Base-by-base conservation (phyloP, 2,329 filamentous ascomycete genomes). In the Scedosporium dehoogii region DNA sequence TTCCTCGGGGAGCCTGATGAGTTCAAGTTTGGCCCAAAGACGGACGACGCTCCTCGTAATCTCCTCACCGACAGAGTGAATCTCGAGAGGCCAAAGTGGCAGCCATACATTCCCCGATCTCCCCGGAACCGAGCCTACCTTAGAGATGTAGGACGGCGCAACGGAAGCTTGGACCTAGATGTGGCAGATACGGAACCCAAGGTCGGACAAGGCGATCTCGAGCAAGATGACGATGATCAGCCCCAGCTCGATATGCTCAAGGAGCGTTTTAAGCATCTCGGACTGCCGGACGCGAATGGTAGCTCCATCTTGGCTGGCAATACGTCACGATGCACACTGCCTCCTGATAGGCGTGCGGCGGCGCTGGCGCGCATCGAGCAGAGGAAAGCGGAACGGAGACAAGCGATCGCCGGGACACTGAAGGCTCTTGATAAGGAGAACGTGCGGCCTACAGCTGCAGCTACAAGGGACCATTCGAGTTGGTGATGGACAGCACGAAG, bases 361-460 rank as follows among this genome's bases (percentile, higher is more conserved):
- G 83, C 81, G 10, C 74, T 83, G 60, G 83, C 81, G 51, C 73
- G 82, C 6, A 77, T 85, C 14, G 79, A 84, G 70, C 76, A 78
- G 70, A 78, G 81, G 68, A 79, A 78, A 69, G 76, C 77, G n/a
- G 78, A 83, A 69, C 80, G 81, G 69, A 75, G 73, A 69, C 73
- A 72, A 63, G 68, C 70, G 29, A 70, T 71, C 6, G 46, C 59
- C 4, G 51, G 51, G 58, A 70, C 70, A 58, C 70, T 69, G 41
- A 69, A 67, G 60, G 71, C 68, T 10, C 66, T 69, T 38, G 77
- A 80, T 65, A 83, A 84, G 74, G 82, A 84, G 73, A 84, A 85
- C 68, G 65, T 81, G 64, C 72, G 71, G 63, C 75, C 76, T 21
- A 14, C 29, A 7, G 48, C 48, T 23, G 12, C 29, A 14, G 33